Conservation (phyloP, 345 rosid species). For the Eucalyptus coolabah region DNA sequence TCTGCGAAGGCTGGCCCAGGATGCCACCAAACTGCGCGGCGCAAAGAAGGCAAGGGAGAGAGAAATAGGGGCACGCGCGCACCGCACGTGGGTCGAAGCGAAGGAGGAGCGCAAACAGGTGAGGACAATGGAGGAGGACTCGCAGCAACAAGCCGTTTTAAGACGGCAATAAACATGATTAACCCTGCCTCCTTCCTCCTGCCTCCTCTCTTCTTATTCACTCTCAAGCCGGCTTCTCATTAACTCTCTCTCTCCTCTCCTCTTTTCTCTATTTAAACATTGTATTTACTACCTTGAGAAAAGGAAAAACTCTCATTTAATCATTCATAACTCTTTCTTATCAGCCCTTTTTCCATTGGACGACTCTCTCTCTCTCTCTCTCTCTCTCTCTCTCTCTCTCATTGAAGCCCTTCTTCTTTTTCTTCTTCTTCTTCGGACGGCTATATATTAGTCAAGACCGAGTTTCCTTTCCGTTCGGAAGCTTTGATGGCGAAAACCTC, state of each 20-base stretch:
- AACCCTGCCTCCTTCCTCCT: background rate
- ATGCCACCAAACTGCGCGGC: background rate
- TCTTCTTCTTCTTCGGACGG: background rate
- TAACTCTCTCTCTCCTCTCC: background rate
- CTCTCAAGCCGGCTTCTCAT: background rate
- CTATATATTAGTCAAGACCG: background rate
- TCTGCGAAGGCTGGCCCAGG: background rate
- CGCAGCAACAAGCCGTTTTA: constrained; percentile 4
- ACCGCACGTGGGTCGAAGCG: background rate
- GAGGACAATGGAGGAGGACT: constrained; percentile 1
- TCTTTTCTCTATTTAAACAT: background rate
- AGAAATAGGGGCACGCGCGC: background rate
- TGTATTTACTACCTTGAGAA: background rate
- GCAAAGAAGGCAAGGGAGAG: background rate
- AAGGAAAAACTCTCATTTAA: background rate
- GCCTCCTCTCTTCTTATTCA: background rate
- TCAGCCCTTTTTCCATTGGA: background rate
- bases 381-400: background rate
- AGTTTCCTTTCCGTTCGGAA: background rate
- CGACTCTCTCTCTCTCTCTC: background rate
- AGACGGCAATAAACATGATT: constrained; percentile 4
- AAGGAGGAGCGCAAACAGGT: background rate
- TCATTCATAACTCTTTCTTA: background rate
- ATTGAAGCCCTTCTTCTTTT: background rate
- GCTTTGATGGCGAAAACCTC: constrained; percentile 33